A percentile compares a stretch with the other conserved stretches of the same genome.
Evolutionary conservation across 2,329 filamentous ascomycete genomes (phyloP).

Genomic region (Botryotinia calthae): DNA sequence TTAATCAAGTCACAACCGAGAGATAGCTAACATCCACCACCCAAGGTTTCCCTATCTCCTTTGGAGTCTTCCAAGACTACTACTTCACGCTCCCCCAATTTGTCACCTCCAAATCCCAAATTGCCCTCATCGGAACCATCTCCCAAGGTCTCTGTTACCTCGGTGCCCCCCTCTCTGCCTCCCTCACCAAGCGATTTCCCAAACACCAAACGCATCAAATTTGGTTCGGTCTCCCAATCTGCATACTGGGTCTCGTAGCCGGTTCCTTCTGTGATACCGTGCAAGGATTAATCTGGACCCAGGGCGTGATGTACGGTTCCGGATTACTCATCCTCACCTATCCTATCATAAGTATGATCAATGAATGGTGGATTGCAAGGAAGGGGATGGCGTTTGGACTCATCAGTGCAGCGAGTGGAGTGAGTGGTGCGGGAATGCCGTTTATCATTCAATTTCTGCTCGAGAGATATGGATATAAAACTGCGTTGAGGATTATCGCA

Average conservation of each 20-base stretch:
- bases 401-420: neutral
- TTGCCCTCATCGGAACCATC: constrained; percentile 5
- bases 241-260: constrained; percentile 41
- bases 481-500: constrained; percentile 43
- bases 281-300: constrained; percentile 55
- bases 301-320: constrained; percentile 60
- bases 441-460: constrained; percentile 28
- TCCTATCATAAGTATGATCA: constrained; percentile 56
- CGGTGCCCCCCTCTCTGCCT: neutral
- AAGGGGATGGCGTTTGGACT: constrained; percentile 43
- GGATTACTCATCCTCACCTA: constrained; percentile 57
- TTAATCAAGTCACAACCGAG: neutral
- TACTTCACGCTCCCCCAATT: neutral
- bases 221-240: constrained; percentile 35
- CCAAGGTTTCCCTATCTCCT: constrained; percentile 8
- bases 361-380: constrained; percentile 61
- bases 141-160: constrained; percentile 9
- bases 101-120: neutral
- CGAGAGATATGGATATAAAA: constrained; percentile 43
- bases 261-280: constrained; percentile 54
- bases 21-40: neutral
- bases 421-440: neutral
- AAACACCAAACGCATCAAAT: neutral
- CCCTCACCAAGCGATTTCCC: constrained; percentile 8
- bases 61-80: constrained; percentile 13